Base-by-base conservation (phyloP, 306 rosid genomes). In the Fagus crenata region DNA sequence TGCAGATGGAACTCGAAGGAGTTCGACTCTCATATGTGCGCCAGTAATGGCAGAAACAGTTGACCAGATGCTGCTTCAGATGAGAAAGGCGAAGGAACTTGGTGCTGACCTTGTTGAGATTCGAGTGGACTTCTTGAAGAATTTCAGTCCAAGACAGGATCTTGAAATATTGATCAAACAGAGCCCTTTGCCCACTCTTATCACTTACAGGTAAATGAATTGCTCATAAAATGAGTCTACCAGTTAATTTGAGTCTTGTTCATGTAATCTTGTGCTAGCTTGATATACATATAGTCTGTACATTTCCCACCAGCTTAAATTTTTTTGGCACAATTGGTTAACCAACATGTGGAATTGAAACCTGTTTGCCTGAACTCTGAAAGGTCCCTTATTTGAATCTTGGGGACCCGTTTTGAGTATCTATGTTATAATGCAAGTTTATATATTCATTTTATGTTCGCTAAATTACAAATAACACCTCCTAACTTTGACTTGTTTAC, bases 41-140 rank as follows among this genome's bases (percentile, higher is more conserved):
- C 85, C 91, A 6, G 53, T 81, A 36, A 64, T 85, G 87, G 87
- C 81, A 41, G 83, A 81, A 8, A 81, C 89, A 2, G 80, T 84
- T 33, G 81, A 80, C 65, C 70, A 78, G 73, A 89, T 86, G 90
- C 49, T 86, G 76, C 39, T 49, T 54, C 89, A 81, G 75, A 72
- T 85, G 84, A 8, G 36, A 15, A 85, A 78, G 79, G 90, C 90
- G 4, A 85, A 82, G 60, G 81, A 76, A 53, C 49, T 81, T 55
- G 90, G 89, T 14, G 90, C 92, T 54, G 90, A 86, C 71, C 37
- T 89, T 1, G 86, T 86, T 28, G 92, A 86, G 84, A 49, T 89
- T 35, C 87, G 92, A 11, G 53, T 89, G 32, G 92, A 89, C 77
- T 80, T 67, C 76, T 71, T 86, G 77, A 84, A 84, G 76, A 74